Evolutionary conservation across 2,329 filamentous ascomycete species (phyloP).

Genomic region (Epichloe typhina): DNA sequence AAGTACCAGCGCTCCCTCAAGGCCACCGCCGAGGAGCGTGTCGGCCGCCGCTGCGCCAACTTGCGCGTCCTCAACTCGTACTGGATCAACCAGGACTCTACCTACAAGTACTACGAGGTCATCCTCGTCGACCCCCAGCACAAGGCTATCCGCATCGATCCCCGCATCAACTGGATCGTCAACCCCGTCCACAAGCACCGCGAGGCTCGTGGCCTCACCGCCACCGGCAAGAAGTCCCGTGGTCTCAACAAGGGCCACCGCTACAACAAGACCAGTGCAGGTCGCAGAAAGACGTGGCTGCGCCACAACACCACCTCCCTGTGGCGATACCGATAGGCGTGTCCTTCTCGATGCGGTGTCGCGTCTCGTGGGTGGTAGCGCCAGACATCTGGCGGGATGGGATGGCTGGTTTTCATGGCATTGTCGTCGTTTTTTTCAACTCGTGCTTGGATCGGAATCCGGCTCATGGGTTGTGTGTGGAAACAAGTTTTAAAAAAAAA

Average conservation of each 20-base stretch:
- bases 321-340: conserved; percentile 84
- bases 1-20: conserved; percentile 99
- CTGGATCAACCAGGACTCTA: conserved; percentile 99
- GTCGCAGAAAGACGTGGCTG: conserved; percentile 99
- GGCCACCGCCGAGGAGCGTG: conserved; percentile 98
- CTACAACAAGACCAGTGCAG: conserved; percentile 96
- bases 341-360: conserved; percentile 5
- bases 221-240: conserved; percentile 98
- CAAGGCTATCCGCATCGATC: conserved; percentile 98
- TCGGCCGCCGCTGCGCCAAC: conserved; percentile 97
- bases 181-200: conserved; percentile 99
- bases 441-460: conserved; percentile 5
- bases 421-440: conserved; percentile 2
- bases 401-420: conserved; percentile 6
- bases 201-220: conserved; percentile 91
- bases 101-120: conserved; percentile 99
- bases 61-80: conserved; percentile 99
- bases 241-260: conserved; percentile 98
- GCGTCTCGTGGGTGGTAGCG: neutral
- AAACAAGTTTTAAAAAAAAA: neutral
- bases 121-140: conserved; percentile 99
- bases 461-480: neutral
- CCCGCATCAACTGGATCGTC: conserved; percentile 99
- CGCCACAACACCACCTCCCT: conserved; percentile 98
- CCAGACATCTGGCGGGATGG: neutral